A percentile compares a stretch with the other conserved stretches of the same genome.
Evolutionary conservation across 331 rosid species (phyloP).

Genomic region (Stylosanthes scabra): DNA sequence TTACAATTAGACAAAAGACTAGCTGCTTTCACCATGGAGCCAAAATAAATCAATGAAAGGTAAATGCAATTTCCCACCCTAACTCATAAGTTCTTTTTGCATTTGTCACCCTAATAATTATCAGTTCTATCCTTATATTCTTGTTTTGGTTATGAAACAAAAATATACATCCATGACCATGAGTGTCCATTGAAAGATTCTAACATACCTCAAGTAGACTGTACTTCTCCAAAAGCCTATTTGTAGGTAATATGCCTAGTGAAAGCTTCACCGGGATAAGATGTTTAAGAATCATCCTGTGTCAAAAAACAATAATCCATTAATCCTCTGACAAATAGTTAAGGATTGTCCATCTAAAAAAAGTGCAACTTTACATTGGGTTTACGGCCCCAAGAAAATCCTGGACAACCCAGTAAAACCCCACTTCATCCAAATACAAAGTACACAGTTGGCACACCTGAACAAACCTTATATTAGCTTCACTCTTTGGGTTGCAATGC

Average conservation of each 20-base stretch:
- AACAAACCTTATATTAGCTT: constrained; percentile 94
- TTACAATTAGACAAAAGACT: no score
- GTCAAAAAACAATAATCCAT: constrained; percentile 35
- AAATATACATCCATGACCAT: no score
- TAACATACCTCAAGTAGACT: constrained; percentile 79
- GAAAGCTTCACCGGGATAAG: constrained; percentile 99
- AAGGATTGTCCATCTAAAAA: constrained; percentile 23
- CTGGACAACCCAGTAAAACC: constrained; percentile 13
- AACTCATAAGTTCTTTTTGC: no score
- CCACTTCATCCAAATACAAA: constrained; percentile 44
- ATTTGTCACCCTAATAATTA: no score
- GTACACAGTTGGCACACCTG: constrained; percentile 58
- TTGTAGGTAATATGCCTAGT: constrained; percentile 84
- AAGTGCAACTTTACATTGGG: constrained; percentile 9
- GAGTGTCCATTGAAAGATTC: no score
- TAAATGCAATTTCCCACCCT: no score
- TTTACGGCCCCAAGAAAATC: constrained; percentile 22
- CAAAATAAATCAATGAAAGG: no score
- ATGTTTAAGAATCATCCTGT: constrained; percentile 92
- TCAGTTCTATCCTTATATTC: no score
- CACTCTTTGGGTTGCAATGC: constrained; percentile 80
- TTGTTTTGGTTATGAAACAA: no score
- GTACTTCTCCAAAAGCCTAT: constrained; percentile 72
- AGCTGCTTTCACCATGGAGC: no score
- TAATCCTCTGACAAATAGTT: neutral